Evolutionary conservation across 345 rosid genomes (phyloP).

Genomic region (Carallia brachiata): DNA sequence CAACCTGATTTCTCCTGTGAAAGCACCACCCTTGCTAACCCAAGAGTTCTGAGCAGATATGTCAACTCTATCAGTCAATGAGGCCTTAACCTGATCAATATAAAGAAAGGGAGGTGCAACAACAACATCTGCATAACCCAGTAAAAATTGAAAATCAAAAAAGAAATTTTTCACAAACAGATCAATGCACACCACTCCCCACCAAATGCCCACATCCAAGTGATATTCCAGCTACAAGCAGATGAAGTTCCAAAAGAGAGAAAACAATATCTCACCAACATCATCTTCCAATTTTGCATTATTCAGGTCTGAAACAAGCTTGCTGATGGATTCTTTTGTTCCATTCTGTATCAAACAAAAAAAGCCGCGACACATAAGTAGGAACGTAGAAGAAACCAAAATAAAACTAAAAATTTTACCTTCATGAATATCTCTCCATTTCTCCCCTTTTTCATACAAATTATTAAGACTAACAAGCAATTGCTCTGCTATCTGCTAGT

Average conservation of each 20-base stretch:
- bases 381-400: background rate
- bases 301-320: slow-evolving; percentile 90
- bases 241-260: background rate
- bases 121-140: slow-evolving; percentile 67
- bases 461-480: too few species aligned
- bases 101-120: slow-evolving; percentile 96
- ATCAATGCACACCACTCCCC: background rate
- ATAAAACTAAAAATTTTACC: too few species aligned
- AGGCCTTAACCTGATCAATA: slow-evolving; percentile 72
- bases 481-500: too few species aligned
- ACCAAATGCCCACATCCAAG: too few species aligned
- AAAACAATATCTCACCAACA: slow-evolving; percentile 59
- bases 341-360: slow-evolving; percentile 57
- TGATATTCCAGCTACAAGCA: background rate
- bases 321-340: slow-evolving; percentile 79
- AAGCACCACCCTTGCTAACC: slow-evolving; percentile 96
- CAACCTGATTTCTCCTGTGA: slow-evolving; percentile 98
- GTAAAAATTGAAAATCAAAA: background rate
- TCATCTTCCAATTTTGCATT: slow-evolving; percentile 71
- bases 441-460: too few species aligned
- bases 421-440: too few species aligned
- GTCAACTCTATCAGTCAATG: slow-evolving; percentile 65
- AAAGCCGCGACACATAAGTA: slow-evolving; percentile 2
- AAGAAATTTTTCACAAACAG: background rate
- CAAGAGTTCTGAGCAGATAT: slow-evolving; percentile 93